A percentile compares a stretch with the other conserved stretches of the same genome.
Conservation (phyloP, 768 basidiomycete species). For the Mycena indigotica region DNA sequence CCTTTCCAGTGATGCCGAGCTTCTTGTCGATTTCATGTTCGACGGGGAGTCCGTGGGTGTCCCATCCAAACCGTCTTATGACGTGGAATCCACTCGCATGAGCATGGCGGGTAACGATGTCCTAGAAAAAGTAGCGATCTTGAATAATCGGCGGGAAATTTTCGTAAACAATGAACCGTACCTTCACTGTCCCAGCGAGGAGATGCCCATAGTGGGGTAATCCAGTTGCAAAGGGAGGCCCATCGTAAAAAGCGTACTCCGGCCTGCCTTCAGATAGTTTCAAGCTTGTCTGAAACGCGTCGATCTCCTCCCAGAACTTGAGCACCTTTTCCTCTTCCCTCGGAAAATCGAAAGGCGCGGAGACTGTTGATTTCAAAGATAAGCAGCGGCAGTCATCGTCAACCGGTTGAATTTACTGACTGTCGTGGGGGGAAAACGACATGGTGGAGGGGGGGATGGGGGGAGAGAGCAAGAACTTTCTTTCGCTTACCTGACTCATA, state of each 20-base stretch:
- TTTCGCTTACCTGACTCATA: no score
- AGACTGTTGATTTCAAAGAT: conserved; percentile 48
- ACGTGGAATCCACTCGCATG: conserved; percentile 93
- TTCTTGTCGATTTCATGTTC: conserved; percentile 99
- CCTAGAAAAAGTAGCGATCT: conserved; percentile 50
- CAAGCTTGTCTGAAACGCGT: conserved; percentile 93
- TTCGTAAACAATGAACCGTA: conserved; percentile 34
- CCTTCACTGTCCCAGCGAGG: conserved; percentile 92
- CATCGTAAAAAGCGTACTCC: conserved; percentile 94
- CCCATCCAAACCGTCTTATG: conserved; percentile 95
- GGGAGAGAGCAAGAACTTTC: background rate
- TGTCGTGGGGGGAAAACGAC: conserved; percentile 73
- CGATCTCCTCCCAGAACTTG: conserved; percentile 92
- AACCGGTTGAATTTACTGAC: conserved; percentile 45
- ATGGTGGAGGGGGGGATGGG: conserved; percentile 36
- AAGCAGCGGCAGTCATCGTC: conserved; percentile 13
- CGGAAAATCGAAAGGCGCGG: conserved; percentile 77
- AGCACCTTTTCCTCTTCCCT: conserved; percentile 91
- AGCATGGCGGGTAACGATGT: conserved; percentile 96
- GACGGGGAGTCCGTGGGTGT: conserved; percentile 97
- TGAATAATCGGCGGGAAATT: conserved; percentile 12
- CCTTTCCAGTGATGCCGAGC: conserved; percentile 87
- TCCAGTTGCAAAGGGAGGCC: conserved; percentile 96
- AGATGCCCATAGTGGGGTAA: conserved; percentile 96
- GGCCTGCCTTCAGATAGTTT: conserved; percentile 91